Percentiles rank a stretch among this genome's conserved stretches.
Conservation (phyloP, 2,329 filamentous ascomycete species). For the Calcarisporium arbuscula region DNA sequence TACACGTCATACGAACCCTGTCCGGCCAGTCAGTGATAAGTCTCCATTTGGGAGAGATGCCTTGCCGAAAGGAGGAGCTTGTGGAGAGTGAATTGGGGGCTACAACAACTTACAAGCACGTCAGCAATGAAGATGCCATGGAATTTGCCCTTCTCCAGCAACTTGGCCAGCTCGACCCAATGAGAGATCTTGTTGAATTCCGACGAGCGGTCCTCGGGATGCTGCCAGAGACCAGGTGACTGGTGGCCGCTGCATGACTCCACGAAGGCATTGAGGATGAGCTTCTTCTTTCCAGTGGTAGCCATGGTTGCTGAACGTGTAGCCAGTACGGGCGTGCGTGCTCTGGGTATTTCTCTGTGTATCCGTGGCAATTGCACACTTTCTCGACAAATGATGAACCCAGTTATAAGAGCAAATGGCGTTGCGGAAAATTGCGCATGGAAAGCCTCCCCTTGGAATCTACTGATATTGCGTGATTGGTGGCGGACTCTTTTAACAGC, state of each 20-base stretch:
- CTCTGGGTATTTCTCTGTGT: too few relatives aligned
- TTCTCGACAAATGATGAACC: too few relatives aligned
- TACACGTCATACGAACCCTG: constrained; percentile 63
- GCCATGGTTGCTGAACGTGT: not conserved
- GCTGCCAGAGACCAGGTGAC: constrained; percentile 46
- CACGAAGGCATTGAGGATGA: constrained; percentile 38
- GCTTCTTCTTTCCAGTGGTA: constrained; percentile 29
- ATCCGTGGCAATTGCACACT: too few relatives aligned
- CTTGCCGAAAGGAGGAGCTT: too few relatives aligned
- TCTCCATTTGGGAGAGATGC: not conserved
- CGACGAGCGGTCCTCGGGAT: constrained; percentile 56
- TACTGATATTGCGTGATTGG: too few relatives aligned
- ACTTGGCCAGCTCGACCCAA: constrained; percentile 47
- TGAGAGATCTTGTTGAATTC: constrained; percentile 55
- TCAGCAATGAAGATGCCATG: constrained; percentile 64
- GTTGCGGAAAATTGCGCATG: too few relatives aligned
- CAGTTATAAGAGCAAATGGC: too few relatives aligned
- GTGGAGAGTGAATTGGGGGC: too few relatives aligned
- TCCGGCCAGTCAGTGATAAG: not conserved
- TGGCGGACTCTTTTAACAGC: too few relatives aligned
- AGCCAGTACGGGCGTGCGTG: not conserved
- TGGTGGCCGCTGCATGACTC: constrained; percentile 37
- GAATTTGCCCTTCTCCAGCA: constrained; percentile 43
- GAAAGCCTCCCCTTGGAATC: too few relatives aligned
- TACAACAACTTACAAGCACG: constrained; percentile 29